Percentiles rank a stretch among this genome's conserved stretches.
Conservation (phyloP, 2,329 filamentous ascomycete genomes). For the Chaetomiaceae sp. region DNA sequence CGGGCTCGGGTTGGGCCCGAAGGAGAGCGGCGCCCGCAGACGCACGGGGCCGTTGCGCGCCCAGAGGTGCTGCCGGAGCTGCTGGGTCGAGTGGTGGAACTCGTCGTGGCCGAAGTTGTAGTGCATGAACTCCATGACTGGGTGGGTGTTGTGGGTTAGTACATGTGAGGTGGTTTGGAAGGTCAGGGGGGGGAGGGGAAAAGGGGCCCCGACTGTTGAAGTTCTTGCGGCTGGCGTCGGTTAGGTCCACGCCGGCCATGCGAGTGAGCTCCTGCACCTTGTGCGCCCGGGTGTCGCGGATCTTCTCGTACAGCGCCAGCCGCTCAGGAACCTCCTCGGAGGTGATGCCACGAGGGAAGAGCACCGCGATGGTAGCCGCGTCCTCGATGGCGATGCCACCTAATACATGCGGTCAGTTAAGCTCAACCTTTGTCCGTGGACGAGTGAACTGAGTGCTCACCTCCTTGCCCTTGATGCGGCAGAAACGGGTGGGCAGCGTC, state of each 20-base stretch:
- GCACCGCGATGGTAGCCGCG: background rate
- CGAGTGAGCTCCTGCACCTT: constrained; percentile 17
- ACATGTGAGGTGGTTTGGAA: background rate
- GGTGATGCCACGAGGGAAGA: constrained; percentile 4
- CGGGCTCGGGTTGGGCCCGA: constrained; percentile 42
- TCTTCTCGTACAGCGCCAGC: constrained; percentile 11
- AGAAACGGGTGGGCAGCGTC: constrained; percentile 12
- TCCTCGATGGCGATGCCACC: constrained; percentile 13
- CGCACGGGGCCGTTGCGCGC: constrained; percentile 31
- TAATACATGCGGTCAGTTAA: background rate
- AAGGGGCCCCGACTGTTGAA: constrained; percentile 8
- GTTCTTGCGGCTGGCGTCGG: background rate
- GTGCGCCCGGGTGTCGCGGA: constrained; percentile 15
- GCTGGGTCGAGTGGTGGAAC: constrained; percentile 45
- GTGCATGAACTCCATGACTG: constrained; percentile 32
- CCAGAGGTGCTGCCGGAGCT: constrained; percentile 44
- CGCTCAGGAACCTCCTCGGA: constrained; percentile 6
- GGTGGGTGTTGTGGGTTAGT: background rate
- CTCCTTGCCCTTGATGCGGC: constrained; percentile 8
- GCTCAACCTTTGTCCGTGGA: too few species aligned
- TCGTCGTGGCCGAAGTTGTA: constrained; percentile 56
- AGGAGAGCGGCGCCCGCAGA: constrained; percentile 42
- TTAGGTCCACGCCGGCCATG: constrained; percentile 4
- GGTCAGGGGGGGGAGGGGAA: background rate
- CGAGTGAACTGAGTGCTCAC: background rate